Evolutionary conservation across 2,329 filamentous ascomycete genomes (phyloP), one percentile per base, ranked within the genome.

Genomic region (Colletotrichum sansevieriae): DNA sequence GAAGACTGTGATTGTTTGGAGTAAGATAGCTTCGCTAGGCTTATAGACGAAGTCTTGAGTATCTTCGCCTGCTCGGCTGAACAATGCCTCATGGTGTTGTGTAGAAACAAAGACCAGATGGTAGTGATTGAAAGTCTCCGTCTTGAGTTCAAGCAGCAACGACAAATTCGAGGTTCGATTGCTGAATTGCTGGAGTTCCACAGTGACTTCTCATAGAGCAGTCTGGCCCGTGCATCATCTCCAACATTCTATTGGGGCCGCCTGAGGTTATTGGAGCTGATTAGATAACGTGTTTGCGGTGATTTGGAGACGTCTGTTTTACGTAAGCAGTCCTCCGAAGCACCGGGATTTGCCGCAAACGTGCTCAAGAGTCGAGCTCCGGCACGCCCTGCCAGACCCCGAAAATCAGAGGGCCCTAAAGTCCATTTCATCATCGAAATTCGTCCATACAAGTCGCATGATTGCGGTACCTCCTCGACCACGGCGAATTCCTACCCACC

Each of bases 381-480:
- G 35, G 63, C 46, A 13, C 61, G 22, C 33, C 13, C 35, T 59
- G 62, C 29, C 54, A 68, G 46, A 59, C 62, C 55, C 66, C 62
- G 55, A 61, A 65, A 59, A 20, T 8, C 25, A 55, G n/a, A 65
- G 65, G 60, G 60, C 63, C 61, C 9, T 8, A 29, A 20, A 69
- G 63, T 69, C 63, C 62, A 69, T 70, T 68, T 68, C 67, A 70
- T 70, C 67, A 70, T 70, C 67, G 67, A 70, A 52, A 52, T 39
- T 57, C 44, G 64, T 29, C 52, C 43, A 44, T 51, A 37, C 39
- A 29, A 70, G 63, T 54, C 41, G 57, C 56, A 63, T 41, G 56
- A 70, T 39, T 29, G 49, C 47, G 47, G 13, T 18, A 22, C 20
- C 43, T 22, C 25, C 25, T 29, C 46, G 18, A 25, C 52, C 35